Conservation (phyloP, 768 basidiomycete genomes). For the Suillus brevipes region DNA sequence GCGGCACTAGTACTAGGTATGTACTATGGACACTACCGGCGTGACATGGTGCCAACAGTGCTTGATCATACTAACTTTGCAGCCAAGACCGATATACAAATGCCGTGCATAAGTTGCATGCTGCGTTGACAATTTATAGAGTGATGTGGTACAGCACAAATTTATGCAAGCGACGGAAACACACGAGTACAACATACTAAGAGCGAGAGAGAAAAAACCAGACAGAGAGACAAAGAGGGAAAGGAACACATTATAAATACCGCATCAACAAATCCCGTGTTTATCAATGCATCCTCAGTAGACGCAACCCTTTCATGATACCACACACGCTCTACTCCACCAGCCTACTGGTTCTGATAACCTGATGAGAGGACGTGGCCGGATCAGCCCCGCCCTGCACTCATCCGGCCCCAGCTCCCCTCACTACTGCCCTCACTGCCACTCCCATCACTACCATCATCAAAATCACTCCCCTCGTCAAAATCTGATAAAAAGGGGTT, state of each 20-base stretch:
- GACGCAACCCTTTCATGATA: not conserved
- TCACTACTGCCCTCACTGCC: not conserved
- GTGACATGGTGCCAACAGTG: too few species aligned
- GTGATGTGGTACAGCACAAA: not conserved
- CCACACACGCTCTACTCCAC: not conserved
- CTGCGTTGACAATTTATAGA: not conserved
- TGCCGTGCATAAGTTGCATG: too few species aligned
- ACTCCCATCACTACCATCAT: not conserved
- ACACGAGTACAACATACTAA: not conserved
- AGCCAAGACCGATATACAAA: too few species aligned
- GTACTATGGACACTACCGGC: too few species aligned
- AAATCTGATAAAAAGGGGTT: constrained; percentile 2
- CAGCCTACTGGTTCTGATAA: not conserved
- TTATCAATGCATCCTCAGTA: not conserved
- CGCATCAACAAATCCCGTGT: not conserved
- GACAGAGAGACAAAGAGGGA: not conserved
- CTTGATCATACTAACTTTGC: too few species aligned
- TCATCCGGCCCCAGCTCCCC: constrained; percentile 2
- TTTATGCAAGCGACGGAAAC: not conserved
- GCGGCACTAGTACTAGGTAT: too few species aligned
- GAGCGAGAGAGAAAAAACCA: not conserved
- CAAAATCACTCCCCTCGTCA: constrained; percentile 3
- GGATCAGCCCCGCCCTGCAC: not conserved
- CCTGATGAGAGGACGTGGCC: not conserved
- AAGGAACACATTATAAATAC: not conserved